Conservation (phyloP, 306 rosid species). For the Quercus cerris region DNA sequence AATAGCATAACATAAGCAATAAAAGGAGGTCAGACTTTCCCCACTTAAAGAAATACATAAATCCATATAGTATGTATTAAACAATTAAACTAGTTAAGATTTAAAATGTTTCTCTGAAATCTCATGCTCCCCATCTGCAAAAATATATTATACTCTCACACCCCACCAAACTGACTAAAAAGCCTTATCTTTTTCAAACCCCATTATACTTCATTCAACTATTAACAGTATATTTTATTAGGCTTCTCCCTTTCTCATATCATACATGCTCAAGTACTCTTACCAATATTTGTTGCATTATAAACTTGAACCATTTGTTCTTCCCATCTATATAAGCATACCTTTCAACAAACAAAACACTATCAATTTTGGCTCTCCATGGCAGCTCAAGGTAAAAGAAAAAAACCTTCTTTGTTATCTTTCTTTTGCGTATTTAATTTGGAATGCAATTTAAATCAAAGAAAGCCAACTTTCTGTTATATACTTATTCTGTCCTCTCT, state of each 20-base stretch:
- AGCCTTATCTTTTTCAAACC: constrained; percentile 59
- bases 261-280: constrained; percentile 35
- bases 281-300: constrained; percentile 51
- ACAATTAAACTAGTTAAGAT: constrained; percentile 27
- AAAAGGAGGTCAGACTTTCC: constrained; percentile 65
- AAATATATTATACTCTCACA: constrained; percentile 47
- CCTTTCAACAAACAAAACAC: constrained; percentile 35
- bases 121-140: constrained; percentile 68
- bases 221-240: constrained; percentile 31
- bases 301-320: constrained; percentile 39
- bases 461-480: not conserved
- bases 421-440: constrained; percentile 16
- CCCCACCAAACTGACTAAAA: constrained; percentile 70
- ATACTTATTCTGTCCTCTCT: not conserved
- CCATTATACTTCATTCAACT: constrained; percentile 46
- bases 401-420: constrained; percentile 13
- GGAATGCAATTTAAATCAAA: not conserved
- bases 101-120: constrained; percentile 48
- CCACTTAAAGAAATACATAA: constrained; percentile 39
- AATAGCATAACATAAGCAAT: constrained; percentile 47
- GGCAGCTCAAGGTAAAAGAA: constrained; percentile 51
- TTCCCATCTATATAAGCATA: constrained; percentile 43
- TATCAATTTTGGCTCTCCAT: constrained; percentile 31
- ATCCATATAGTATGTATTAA: not conserved
- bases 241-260: constrained; percentile 12